Percentiles rank a stretch among this genome's conserved stretches.
Evolutionary conservation across 83 land plant genomes (phyloP).

Genomic region (Picea mariana): DNA sequence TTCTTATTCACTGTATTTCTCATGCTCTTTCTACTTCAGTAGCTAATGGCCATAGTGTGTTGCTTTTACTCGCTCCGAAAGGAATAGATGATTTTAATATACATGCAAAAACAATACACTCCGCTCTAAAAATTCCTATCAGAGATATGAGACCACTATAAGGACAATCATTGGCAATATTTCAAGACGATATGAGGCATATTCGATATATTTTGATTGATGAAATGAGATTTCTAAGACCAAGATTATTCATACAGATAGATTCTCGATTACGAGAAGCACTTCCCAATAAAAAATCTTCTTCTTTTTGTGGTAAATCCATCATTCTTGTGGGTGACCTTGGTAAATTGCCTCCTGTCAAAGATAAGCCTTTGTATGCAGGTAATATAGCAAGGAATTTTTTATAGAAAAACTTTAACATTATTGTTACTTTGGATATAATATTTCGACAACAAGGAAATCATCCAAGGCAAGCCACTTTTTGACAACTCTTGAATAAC

Average conservation of each 20-base stretch:
- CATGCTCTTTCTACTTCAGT: background rate
- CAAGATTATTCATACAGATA: background rate
- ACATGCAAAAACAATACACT: background rate
- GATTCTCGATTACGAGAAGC: background rate
- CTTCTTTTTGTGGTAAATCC: too few species aligned
- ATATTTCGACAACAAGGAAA: too few species aligned
- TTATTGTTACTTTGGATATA: too few species aligned
- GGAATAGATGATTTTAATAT: background rate
- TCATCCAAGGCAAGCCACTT: too few species aligned
- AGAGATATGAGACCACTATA: too few species aligned
- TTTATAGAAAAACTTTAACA: too few species aligned
- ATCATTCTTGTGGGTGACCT: background rate
- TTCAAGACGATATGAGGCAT: too few species aligned
- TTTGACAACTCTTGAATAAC: too few species aligned
- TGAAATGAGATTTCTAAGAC: background rate
- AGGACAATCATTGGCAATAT: too few species aligned
- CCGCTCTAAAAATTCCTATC: background rate
- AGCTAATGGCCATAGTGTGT: background rate
- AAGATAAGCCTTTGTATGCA: background rate
- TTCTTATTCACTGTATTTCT: background rate
- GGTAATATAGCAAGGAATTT: background rate
- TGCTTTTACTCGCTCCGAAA: background rate
- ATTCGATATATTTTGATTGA: background rate
- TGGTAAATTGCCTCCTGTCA: background rate
- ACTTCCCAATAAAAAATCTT: background rate